Evolutionary conservation across 495 filamentous ascomycete species (phyloP).

Genomic region (Evansstolkia leycettana): DNA sequence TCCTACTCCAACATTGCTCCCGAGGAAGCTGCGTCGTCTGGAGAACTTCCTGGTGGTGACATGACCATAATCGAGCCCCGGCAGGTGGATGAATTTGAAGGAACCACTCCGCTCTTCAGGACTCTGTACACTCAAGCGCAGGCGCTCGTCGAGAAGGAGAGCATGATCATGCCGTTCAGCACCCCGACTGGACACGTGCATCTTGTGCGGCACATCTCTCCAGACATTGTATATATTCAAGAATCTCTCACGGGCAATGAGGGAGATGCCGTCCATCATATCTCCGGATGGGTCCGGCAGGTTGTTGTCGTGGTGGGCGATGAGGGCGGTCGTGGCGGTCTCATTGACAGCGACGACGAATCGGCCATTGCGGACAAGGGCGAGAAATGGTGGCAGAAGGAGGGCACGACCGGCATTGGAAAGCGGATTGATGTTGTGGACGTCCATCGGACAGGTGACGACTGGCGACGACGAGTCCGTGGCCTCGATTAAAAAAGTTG

Average conservation of each 20-base stretch:
- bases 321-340: slow-evolving; percentile 68
- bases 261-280: slow-evolving; percentile 53
- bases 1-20: slow-evolving; percentile 81
- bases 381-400: slow-evolving; percentile 72
- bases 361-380: slow-evolving; percentile 39
- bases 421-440: slow-evolving; percentile 82
- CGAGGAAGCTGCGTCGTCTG: slow-evolving; percentile 59
- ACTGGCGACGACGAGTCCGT: slow-evolving; percentile 66
- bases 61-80: slow-evolving; percentile 35
- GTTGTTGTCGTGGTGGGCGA: slow-evolving; percentile 77
- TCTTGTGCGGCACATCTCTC: slow-evolving; percentile 71
- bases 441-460: slow-evolving; percentile 60
- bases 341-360: slow-evolving; percentile 87
- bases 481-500: slow-evolving; percentile 45
- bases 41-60: slow-evolving; percentile 45
- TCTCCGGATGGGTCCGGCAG: slow-evolving; percentile 77
- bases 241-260: slow-evolving; percentile 62
- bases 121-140: slow-evolving; percentile 65
- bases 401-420: slow-evolving; percentile 70
- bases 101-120: slow-evolving; percentile 48
- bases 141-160: slow-evolving; percentile 66
- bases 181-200: slow-evolving; percentile 64
- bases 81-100: slow-evolving; percentile 21
- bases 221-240: slow-evolving; percentile 75
- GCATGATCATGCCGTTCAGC: slow-evolving; percentile 78